Conservation (phyloP, 163 green algal genomes). For the Chlamydomonas reinhardtii region DNA sequence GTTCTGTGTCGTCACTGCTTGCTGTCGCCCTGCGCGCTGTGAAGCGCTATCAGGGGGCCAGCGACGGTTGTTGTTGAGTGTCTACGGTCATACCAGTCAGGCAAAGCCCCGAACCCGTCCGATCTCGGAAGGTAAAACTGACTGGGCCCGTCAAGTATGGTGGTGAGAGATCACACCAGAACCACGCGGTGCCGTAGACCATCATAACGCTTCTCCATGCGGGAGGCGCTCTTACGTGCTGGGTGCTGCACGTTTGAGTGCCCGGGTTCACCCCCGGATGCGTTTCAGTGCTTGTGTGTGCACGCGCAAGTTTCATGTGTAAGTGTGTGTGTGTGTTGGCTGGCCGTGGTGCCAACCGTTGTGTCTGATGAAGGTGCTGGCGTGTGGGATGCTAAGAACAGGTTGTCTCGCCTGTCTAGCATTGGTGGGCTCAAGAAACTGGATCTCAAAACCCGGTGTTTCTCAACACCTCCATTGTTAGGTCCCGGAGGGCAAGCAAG, state of each 20-base stretch:
- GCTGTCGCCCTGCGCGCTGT: constrained; percentile 36
- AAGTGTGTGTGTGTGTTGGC: neutral
- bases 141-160: constrained; percentile 32
- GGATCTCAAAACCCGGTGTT: no score
- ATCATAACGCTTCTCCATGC: constrained; percentile 1
- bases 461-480: no score
- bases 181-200: constrained; percentile 34
- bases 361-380: no score
- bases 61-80: neutral
- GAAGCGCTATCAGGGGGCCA: constrained; percentile 23
- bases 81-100: constrained; percentile 32
- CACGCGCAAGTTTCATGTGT: no score
- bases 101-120: neutral
- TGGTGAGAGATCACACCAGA: constrained; percentile 29
- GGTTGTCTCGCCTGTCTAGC: no score
- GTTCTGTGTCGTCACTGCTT: neutral
- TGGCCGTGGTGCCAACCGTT: no score
- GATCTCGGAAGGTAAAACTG: neutral
- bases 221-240: constrained; percentile 10
- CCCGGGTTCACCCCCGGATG: constrained; percentile 40
- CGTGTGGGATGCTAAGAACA: no score
- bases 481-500: no score
- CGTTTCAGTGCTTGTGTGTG: neutral
- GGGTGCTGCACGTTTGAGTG: neutral
- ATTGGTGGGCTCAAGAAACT: no score